These are phyloP conservation scores for Osmozyma mogii DNA, from an alignment of 805 yeast genomes.

Conservation along the genomic window DNA sequence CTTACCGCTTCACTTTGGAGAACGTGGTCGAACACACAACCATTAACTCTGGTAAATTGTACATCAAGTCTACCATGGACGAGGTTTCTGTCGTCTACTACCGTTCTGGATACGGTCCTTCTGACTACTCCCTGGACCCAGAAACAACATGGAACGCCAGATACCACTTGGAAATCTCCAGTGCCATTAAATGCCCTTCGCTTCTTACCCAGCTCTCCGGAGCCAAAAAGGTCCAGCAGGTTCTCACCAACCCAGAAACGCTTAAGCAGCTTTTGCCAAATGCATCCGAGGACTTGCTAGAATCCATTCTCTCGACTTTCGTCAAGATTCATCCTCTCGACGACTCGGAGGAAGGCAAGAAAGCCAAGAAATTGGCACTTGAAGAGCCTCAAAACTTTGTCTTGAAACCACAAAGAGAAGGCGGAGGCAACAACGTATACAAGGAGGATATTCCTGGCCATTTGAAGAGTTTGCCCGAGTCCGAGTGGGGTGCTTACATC, in stretches of 20 bases:
- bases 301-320: constrained; percentile 50
- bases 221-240: constrained; percentile 87
- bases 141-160: constrained; percentile 76
- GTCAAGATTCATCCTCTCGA: constrained; percentile 87
- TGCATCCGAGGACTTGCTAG: constrained; percentile 19
- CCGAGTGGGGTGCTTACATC: constrained; percentile 84
- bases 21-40: constrained; percentile 42
- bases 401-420: constrained; percentile 96
- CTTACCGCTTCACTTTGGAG: constrained; percentile 61
- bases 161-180: constrained; percentile 57
- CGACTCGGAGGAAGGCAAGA: constrained; percentile 49
- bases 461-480: constrained; percentile 47
- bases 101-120: constrained; percentile 83
- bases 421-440: constrained; percentile 95
- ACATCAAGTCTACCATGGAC: constrained; percentile 44
- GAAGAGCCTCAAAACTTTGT: constrained; percentile 67
- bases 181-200: constrained; percentile 89
- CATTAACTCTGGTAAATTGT: constrained; percentile 40
- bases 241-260: constrained; percentile 51
- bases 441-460: constrained; percentile 77
- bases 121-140: constrained; percentile 52
- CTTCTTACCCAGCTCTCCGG: constrained; percentile 86
- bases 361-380: constrained; percentile 61
- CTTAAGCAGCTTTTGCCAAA: constrained; percentile 41
- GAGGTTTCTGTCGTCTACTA: constrained; percentile 87